Evolutionary conservation across 768 basidiomycete species (phyloP).

Genomic region (Mycena olivaceomarginata): DNA sequence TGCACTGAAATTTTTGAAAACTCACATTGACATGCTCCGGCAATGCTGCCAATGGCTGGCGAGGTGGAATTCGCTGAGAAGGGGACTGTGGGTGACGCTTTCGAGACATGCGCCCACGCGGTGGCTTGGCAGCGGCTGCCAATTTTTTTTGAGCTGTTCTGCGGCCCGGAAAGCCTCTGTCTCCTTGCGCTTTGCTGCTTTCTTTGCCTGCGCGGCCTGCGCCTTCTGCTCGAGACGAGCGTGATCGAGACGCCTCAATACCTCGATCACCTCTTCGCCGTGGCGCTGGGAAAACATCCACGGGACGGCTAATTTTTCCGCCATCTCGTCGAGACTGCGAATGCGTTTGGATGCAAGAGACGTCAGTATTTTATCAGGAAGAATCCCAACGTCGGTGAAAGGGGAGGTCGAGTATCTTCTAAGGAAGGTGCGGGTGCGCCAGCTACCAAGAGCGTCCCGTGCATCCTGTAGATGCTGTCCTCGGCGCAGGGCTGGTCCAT

Average conservation of each 20-base stretch:
- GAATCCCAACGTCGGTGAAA: not conserved
- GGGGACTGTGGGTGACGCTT: no score
- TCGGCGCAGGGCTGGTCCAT: slow-evolving; percentile 34
- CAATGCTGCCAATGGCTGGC: no score
- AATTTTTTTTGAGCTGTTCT: no score
- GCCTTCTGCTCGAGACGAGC: not conserved
- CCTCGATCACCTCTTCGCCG: not conserved
- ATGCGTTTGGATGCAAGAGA: not conserved
- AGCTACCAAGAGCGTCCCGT: slow-evolving; percentile 32
- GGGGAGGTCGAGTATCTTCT: slow-evolving; percentile 11
- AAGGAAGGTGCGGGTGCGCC: slow-evolving; percentile 37
- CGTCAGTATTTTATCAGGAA: not conserved
- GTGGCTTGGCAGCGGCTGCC: no score
- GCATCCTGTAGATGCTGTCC: slow-evolving; percentile 42
- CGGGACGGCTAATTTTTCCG: not conserved
- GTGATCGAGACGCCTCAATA: not conserved
- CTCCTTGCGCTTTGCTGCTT: not conserved
- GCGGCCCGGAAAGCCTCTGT: not conserved
- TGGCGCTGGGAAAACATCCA: not conserved
- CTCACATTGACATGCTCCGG: no score
- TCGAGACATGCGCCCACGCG: no score
- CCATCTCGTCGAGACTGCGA: not conserved
- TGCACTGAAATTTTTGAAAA: no score
- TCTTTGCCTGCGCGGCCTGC: not conserved
- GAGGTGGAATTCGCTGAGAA: no score